Conservation (phyloP, 2,329 filamentous ascomycete species). For the Aspergillus arachidicola region DNA sequence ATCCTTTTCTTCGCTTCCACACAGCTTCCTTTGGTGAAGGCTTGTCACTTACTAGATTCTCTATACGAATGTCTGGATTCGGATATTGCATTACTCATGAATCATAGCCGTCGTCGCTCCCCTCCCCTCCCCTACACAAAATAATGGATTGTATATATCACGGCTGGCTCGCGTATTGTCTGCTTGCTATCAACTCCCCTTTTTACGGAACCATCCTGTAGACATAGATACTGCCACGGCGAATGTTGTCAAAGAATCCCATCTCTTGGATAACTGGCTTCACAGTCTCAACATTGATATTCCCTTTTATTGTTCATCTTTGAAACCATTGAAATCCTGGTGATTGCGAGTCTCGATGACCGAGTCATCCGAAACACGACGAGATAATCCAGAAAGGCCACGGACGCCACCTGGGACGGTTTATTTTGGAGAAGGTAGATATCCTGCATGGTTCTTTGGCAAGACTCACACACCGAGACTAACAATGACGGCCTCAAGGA, state of each 20-base stretch:
- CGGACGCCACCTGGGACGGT: slow-evolving; percentile 6
- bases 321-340: background rate
- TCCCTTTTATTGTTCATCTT: slow-evolving; percentile 1
- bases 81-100: background rate
- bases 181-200: background rate
- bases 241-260: background rate
- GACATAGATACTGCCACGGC: background rate
- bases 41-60: background rate
- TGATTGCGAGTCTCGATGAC: background rate
- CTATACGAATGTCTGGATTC: background rate
- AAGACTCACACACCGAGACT: background rate
- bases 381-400: background rate
- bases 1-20: background rate
- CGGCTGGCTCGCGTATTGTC: background rate
- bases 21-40: background rate
- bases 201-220: background rate
- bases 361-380: background rate
- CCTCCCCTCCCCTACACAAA: background rate
- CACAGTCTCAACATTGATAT: background rate
- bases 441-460: background rate
- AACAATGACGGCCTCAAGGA: background rate
- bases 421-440: slow-evolving; percentile 8
- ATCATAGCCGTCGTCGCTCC: background rate
- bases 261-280: background rate
- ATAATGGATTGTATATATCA: background rate